Percentiles rank a stretch among this genome's conserved stretches.
These are phyloP conservation scores for Chaetothyriales sp. DNA, from an alignment of 2,329 filamentous ascomycete genomes.

Conservation along the genomic window DNA sequence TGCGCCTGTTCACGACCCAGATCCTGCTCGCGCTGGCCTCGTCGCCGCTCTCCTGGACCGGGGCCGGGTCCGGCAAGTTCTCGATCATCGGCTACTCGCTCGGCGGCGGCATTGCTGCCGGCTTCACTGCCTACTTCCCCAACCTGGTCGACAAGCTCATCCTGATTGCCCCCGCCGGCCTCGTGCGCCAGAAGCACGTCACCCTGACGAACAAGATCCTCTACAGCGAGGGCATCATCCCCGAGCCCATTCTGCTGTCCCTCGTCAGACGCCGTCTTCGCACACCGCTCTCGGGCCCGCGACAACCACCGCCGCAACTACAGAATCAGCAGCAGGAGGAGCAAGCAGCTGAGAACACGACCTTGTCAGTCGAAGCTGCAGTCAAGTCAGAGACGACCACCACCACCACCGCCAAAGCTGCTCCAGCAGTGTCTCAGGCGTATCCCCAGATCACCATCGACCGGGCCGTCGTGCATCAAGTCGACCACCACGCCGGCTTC, in stretches of 20 bases:
- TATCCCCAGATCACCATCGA: conserved; percentile 43
- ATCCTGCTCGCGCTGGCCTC: conserved; percentile 56
- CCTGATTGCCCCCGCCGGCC: conserved; percentile 62
- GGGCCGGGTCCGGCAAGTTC: conserved; percentile 38
- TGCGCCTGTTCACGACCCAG: conserved; percentile 57
- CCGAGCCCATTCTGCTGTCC: conserved; percentile 40
- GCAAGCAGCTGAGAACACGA: conserved; percentile 21
- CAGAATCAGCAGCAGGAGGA: conserved; percentile 9
- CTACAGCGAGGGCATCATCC: conserved; percentile 46
- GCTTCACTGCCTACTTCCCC: conserved; percentile 56
- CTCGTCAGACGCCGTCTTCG: conserved; percentile 38
- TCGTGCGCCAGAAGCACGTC: conserved; percentile 52
- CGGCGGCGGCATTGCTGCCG: conserved; percentile 56
- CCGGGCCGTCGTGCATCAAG: conserved; percentile 54
- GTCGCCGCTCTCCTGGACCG: conserved; percentile 53
- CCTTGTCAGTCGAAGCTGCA: conserved; percentile 27
- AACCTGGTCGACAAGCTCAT: conserved; percentile 53
- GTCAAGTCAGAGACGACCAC: conserved; percentile 30
- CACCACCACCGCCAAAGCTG: too few species aligned
- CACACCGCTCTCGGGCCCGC: conserved; percentile 25
- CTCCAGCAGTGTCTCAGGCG: conserved; percentile 40
- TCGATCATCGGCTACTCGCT: conserved; percentile 65
- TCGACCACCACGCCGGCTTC: conserved; percentile 51
- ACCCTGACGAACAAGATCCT: conserved; percentile 46
- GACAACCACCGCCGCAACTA: conserved; percentile 4